These are phyloP conservation scores for Lavandula angustifolia DNA, from an alignment of 257 asterid species.

Conservation along the genomic window DNA sequence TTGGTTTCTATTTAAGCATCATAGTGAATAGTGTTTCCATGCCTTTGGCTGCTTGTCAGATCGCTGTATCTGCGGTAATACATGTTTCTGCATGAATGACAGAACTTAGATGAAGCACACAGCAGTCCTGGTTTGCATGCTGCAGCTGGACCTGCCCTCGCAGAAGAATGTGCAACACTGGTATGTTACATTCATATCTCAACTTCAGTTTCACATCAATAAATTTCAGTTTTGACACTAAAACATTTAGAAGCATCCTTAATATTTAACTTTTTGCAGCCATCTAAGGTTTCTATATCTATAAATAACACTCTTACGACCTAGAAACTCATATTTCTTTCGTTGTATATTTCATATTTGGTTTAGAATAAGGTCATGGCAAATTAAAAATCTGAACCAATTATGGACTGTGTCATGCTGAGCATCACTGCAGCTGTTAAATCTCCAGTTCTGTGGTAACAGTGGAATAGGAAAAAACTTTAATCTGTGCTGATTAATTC, in stretches of 20 bases:
- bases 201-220: neutral
- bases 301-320: slow-evolving; percentile 3
- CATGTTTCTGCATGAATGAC: slow-evolving; percentile 31
- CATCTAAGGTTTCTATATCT: neutral
- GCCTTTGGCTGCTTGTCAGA: slow-evolving; percentile 4
- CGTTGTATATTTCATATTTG: slow-evolving; percentile 14
- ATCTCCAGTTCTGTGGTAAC: slow-evolving; percentile 12
- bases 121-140: slow-evolving; percentile 97
- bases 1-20: slow-evolving; percentile 17
- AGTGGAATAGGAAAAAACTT: slow-evolving; percentile 14
- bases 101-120: slow-evolving; percentile 94
- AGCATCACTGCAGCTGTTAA: neutral
- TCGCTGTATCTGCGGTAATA: slow-evolving; percentile 22
- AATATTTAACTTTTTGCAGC: neutral
- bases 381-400: neutral
- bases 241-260: neutral
- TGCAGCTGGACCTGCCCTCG: slow-evolving; percentile 96
- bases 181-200: slow-evolving; percentile 40
- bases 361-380: slow-evolving; percentile 18
- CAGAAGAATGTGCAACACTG: slow-evolving; percentile 79
- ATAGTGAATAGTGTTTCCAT: slow-evolving; percentile 18
- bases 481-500: slow-evolving; percentile 35
- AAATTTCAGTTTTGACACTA: neutral
- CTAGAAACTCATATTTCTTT: slow-evolving; percentile 3
- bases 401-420: slow-evolving; percentile 5